Percentiles rank a stretch among this genome's conserved stretches.
Conservation (phyloP, 2,329 filamentous ascomycete genomes). For the Fusarium subtropicale region DNA sequence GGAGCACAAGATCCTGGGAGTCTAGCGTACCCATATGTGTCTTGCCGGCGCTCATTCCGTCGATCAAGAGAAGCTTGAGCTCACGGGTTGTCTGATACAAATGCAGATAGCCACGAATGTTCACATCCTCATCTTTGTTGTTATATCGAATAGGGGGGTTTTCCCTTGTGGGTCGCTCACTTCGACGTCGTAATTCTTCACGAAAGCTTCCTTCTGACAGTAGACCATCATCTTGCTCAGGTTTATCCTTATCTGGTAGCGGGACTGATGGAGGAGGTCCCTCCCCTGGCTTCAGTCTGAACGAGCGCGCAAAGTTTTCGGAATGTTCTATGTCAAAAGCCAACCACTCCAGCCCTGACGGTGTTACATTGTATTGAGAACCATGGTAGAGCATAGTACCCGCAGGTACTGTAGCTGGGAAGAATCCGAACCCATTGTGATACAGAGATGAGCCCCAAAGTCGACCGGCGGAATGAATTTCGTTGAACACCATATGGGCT, state of each 20-base stretch:
- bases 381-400: slow-evolving; percentile 78
- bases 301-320: slow-evolving; percentile 67
- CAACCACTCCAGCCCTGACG: slow-evolving; percentile 73
- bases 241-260: slow-evolving; percentile 1
- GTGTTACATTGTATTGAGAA: slow-evolving; percentile 55
- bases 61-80: slow-evolving; percentile 73
- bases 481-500: slow-evolving; percentile 77
- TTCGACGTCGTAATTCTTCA: slow-evolving; percentile 25
- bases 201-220: slow-evolving; percentile 1
- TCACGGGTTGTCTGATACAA: slow-evolving; percentile 70
- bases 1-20: slow-evolving; percentile 71
- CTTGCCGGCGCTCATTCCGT: slow-evolving; percentile 77
- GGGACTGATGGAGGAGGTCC: neutral
- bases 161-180: neutral
- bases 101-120: slow-evolving; percentile 70
- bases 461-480: slow-evolving; percentile 76
- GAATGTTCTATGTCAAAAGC: slow-evolving; percentile 84
- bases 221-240: slow-evolving; percentile 1
- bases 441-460: slow-evolving; percentile 80
- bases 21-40: slow-evolving; percentile 74
- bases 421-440: slow-evolving; percentile 81
- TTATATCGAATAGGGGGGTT: neutral
- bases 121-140: neutral
- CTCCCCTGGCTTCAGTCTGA: slow-evolving; percentile 1
- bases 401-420: slow-evolving; percentile 72